A percentile compares a stretch with the other conserved stretches of the same genome.
Evolutionary conservation across 2,329 filamentous ascomycete genomes (phyloP).

Genomic region (Penicillium griseofulvum): DNA sequence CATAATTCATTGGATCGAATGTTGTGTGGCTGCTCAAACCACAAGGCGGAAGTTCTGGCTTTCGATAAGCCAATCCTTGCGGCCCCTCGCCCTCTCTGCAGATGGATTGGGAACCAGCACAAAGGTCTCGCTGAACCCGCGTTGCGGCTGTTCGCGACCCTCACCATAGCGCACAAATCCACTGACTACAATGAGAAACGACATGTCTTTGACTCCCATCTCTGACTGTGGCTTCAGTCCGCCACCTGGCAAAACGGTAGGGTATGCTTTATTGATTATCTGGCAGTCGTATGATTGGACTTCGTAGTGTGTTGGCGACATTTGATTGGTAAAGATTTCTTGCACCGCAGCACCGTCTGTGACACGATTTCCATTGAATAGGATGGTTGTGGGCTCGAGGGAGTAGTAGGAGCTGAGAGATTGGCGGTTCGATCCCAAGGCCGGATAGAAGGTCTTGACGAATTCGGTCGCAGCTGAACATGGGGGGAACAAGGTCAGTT

Average conservation of each 20-base stretch:
- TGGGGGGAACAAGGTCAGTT: neutral
- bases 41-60: constrained; percentile 68
- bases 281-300: constrained; percentile 75
- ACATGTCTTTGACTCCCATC: constrained; percentile 57
- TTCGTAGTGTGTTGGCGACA: constrained; percentile 65
- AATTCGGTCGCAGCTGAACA: constrained; percentile 66
- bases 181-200: constrained; percentile 69
- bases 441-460: constrained; percentile 70
- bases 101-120: constrained; percentile 69
- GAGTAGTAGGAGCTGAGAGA: constrained; percentile 69
- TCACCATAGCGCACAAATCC: constrained; percentile 70
- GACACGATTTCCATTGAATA: constrained; percentile 73
- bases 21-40: constrained; percentile 32
- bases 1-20: neutral
- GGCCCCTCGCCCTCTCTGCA: constrained; percentile 53
- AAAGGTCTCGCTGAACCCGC: constrained; percentile 76
- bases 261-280: constrained; percentile 69
- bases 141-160: constrained; percentile 58
- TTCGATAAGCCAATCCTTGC: constrained; percentile 64
- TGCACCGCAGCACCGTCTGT: constrained; percentile 64
- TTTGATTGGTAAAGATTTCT: constrained; percentile 65
- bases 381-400: constrained; percentile 61
- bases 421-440: constrained; percentile 61
- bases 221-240: constrained; percentile 39
- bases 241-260: constrained; percentile 49